phyloP scores from a whole-genome alignment of 2,329 filamentous ascomycete genomes.

The Mariannaea sp. region DNA sequence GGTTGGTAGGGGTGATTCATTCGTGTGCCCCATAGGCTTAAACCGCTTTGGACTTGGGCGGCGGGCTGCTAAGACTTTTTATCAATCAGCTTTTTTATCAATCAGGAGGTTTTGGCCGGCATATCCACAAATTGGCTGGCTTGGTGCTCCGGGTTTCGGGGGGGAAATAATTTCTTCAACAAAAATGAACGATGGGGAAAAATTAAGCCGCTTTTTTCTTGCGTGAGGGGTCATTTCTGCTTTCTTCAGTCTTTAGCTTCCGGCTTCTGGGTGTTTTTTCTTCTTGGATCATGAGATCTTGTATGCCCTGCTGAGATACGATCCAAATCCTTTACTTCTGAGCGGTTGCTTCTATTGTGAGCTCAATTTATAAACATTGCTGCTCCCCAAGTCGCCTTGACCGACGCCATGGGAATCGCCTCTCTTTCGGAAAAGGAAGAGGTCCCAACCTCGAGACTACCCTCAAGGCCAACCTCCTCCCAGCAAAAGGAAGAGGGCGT shows the following conservation, averaged over 20 bases:
- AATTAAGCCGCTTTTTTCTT: neutral
- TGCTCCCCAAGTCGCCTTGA: too few species aligned
- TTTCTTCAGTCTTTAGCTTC: neutral
- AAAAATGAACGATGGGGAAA: neutral
- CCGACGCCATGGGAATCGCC: conserved; percentile 7
- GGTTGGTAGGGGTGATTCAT: too few species aligned
- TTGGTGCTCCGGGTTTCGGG: too few species aligned
- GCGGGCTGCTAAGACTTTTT: neutral
- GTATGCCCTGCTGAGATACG: neutral
- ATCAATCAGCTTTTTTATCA: conserved; percentile 5
- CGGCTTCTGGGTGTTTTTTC: too few species aligned
- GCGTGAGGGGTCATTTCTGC: neutral
- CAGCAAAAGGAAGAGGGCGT: neutral
- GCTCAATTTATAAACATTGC: neutral
- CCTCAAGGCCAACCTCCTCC: neutral
- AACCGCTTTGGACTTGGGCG: neutral
- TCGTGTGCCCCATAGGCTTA: neutral
- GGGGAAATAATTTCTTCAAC: too few species aligned
- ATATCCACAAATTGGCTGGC: neutral
- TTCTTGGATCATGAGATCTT: neutral
- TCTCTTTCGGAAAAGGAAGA: conserved; percentile 9
- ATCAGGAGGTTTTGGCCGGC: conserved; percentile 1
- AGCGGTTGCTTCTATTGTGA: neutral
- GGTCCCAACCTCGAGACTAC: too few species aligned
- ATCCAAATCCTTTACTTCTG: neutral